Conservation (phyloP, 1,284 basidiomycete species). For the Ustilago nuda region DNA sequence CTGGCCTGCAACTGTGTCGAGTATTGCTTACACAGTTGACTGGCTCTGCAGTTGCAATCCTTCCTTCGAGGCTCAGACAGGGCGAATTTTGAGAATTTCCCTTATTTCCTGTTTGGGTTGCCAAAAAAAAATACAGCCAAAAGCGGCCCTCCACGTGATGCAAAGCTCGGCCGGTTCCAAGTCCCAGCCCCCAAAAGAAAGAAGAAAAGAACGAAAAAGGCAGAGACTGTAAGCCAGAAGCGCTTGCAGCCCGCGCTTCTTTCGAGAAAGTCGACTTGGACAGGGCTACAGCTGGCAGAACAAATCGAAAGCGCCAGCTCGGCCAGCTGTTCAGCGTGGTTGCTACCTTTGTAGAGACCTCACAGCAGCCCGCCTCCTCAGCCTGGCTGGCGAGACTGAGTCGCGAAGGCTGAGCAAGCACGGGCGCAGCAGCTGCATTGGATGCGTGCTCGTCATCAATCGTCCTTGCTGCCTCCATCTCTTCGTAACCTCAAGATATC, state of each 20-base stretch:
- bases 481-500: slow-evolving; percentile 42
- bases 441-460: slow-evolving; percentile 27
- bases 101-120: neutral
- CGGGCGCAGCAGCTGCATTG: slow-evolving; percentile 14
- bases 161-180: neutral
- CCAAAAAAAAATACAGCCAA: too few relatives aligned
- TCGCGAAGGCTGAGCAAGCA: too few relatives aligned
- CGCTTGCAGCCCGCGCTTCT: neutral
- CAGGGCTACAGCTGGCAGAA: neutral
- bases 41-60: slow-evolving; percentile 19
- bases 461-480: slow-evolving; percentile 41
- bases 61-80: neutral
- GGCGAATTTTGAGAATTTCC: neutral
- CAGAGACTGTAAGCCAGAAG: neutral
- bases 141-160: neutral
- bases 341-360: neutral
- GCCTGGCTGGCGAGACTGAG: neutral
- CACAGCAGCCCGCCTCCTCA: neutral
- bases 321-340: neutral
- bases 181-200: neutral
- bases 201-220: neutral
- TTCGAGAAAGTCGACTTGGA: too few relatives aligned
- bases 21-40: slow-evolving; percentile 2
- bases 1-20: neutral
- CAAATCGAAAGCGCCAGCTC: neutral